A percentile compares a stretch with the other conserved stretches of the same genome.
These are phyloP conservation scores for Yamadazyma ubonensis DNA, from an alignment of 805 yeast genomes.

Conservation along the genomic window DNA sequence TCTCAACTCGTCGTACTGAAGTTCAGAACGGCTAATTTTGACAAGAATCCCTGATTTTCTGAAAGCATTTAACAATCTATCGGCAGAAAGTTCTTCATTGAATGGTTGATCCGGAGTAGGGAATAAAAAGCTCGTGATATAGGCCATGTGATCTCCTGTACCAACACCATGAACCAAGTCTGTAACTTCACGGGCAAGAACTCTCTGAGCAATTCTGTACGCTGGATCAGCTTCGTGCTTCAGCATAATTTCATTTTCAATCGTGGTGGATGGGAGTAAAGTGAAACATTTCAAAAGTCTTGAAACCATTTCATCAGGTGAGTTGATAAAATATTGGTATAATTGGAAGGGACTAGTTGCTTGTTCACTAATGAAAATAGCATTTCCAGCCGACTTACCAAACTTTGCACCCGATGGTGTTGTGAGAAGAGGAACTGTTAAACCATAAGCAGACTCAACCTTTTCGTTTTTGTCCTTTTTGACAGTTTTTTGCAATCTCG, in stretches of 20 bases:
- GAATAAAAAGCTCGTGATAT: slow-evolving; percentile 66
- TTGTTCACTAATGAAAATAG: slow-evolving; percentile 77
- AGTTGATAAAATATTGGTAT: slow-evolving; percentile 80
- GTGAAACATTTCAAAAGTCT: slow-evolving; percentile 76
- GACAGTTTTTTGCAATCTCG: slow-evolving; percentile 45
- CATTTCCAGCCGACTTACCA: slow-evolving; percentile 97
- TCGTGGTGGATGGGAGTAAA: slow-evolving; percentile 61
- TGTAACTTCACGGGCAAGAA: slow-evolving; percentile 80
- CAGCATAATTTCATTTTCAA: slow-evolving; percentile 48
- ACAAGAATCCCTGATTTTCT: slow-evolving; percentile 55
- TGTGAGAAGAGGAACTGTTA: slow-evolving; percentile 87
- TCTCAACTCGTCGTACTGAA: slow-evolving; percentile 35
- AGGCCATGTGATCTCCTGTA: slow-evolving; percentile 63
- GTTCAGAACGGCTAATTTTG: slow-evolving; percentile 30
- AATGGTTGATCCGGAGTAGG: slow-evolving; percentile 53
- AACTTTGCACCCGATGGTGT: slow-evolving; percentile 90
- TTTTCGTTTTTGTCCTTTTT: slow-evolving; percentile 16
- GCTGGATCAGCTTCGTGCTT: slow-evolving; percentile 62
- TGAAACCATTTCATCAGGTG: slow-evolving; percentile 72
- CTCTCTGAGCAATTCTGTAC: slow-evolving; percentile 66
- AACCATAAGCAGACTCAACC: slow-evolving; percentile 52
- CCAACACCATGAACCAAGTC: slow-evolving; percentile 86
- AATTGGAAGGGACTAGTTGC: slow-evolving; percentile 77
- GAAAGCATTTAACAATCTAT: slow-evolving; percentile 55
- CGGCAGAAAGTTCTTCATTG: slow-evolving; percentile 45